Base-by-base conservation (phyloP, 805 yeast genomes). In the Ogataea paraovalis region DNA sequence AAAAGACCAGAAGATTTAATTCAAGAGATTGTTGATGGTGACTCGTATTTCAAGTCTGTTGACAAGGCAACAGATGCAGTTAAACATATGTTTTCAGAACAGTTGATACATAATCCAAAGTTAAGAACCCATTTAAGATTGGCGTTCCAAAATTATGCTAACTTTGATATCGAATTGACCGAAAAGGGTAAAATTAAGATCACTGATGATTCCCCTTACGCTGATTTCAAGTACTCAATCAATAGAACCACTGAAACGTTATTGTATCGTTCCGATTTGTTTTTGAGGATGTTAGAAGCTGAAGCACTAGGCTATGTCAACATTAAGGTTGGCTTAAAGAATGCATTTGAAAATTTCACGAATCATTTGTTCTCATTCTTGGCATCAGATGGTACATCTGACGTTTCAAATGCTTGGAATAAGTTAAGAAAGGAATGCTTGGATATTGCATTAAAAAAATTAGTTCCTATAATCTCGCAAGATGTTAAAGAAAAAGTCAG, bases 231-330 rank as follows among this genome's bases (percentile, higher is more conserved):
- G 62, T 94, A 94, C 67, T 95, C 97, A 20, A 76, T 81, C 47
- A 87, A 89, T 66, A 78, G 94, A 62, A 75, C 87, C 2, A 83
- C 91, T 14, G 76, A 77, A n/a, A 89, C 89, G 48, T 79, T 94
- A 59, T 75, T 79, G 6, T 72, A 72, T 34, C 74, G 80, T 47
- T 98, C 99, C 1, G 96, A 89, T 57, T 70, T 85, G 37, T 88
- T 86, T 56, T 72, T 94, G 59, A 79, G 95, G 59, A 94, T 94
- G 96, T 68, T 91, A 43, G 91, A 86, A 60, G 99, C 98, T 2
- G 99, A 94, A 64, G 66, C 81, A 5, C 74, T 80, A 53, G 95
- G 96, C 28, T 76, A 87, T 48, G 75, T 87, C 41, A 79, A 74
- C 43, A 75, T 90, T 20, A 78, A 84, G 39, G 76, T 91, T 33